These are phyloP conservation scores for Hydrangea macrophylla DNA, from an alignment of 148 eudicot genomes.

Conservation along the genomic window DNA sequence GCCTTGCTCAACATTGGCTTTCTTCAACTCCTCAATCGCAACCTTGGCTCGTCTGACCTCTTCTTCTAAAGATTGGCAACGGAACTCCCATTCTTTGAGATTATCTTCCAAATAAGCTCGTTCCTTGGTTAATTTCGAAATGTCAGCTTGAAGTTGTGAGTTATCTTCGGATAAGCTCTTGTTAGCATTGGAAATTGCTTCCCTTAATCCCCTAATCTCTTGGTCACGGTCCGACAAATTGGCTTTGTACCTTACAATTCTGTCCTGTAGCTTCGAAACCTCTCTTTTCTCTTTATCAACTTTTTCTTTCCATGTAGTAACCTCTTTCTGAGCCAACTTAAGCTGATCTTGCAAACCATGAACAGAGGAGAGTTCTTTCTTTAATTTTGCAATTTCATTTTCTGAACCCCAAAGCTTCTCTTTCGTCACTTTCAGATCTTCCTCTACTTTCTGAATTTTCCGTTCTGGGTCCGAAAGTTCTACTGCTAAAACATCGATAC, in stretches of 20 bases:
- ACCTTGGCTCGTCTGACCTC: conserved; percentile 30
- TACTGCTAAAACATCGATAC: too few species aligned
- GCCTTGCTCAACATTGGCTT: conserved; percentile 31
- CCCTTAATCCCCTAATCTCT: conserved; percentile 76
- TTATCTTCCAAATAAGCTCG: conserved; percentile 51
- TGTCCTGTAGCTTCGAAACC: conserved; percentile 56
- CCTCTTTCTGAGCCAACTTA: too few species aligned
- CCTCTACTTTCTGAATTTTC: conserved; percentile 34
- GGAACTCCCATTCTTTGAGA: conserved; percentile 67
- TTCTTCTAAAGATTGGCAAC: conserved; percentile 36
- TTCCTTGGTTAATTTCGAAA: conserved; percentile 54
- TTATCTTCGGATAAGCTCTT: conserved; percentile 52
- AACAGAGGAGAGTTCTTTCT: conserved; percentile 39
- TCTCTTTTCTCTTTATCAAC: conserved; percentile 64
- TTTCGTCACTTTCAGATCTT: conserved; percentile 43
- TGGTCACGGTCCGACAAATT: conserved; percentile 76
- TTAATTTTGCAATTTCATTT: conserved; percentile 45
- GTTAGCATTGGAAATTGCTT: conserved; percentile 57
- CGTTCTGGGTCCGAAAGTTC: conserved; percentile 28
- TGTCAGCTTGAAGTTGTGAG: conserved; percentile 59
- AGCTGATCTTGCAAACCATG: conserved; percentile 41
- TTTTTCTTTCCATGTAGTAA: conserved; percentile 52
- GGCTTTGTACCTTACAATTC: conserved; percentile 73
- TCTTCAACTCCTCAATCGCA: neutral
- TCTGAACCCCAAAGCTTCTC: conserved; percentile 51